Base-by-base conservation (phyloP, 768 basidiomycete genomes). In the Boletales sp. region DNA sequence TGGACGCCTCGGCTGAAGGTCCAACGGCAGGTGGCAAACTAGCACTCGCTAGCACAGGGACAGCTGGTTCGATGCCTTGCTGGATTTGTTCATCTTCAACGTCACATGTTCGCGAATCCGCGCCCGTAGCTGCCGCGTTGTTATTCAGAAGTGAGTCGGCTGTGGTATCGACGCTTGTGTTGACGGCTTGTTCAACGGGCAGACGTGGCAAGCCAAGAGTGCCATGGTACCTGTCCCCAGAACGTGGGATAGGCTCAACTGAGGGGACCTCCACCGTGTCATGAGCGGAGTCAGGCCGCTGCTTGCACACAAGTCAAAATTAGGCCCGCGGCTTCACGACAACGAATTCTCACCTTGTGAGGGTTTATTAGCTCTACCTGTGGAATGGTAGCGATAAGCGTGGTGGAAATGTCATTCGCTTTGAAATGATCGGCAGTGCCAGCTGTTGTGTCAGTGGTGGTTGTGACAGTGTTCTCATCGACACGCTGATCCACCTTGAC, bases 401-500 rank as follows among this genome's bases (percentile, higher is more conserved):
- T 36, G 21, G 40, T 39, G 37, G 29, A 40, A 41, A 50, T 46
- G 42, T 51, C 49, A 24, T 44, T 44, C 14, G 9, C 45, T n/a
- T 47, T 49, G 31, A 40, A 8, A n/a, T 49, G 54, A 48, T 53
- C 48, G 46, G 54, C 48, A 45, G 54, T 27, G 19, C 43, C 63
- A 31, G 54, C 62, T 42, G 53, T 61, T 40, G 48, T 57, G 51
- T 45, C 63, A 46, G 57, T 52, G 19, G 47, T 62, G 46, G 55
- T 59, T 39, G 61, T 60, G 14, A 56, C 57, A 40, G 9, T 40
- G 37, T 52, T 53, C 46, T 13, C 43, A 48, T 72, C 67, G n/a
- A 54, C 48, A 43, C 63, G 70, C 51, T 63, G 62, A 50, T 63
- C 64, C 21, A 62, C 58, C 44, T 66, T 63, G 4, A 66, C 57